Evolutionary conservation across 495 filamentous ascomycete genomes (phyloP).

Genomic region (Pyrenula aspistea): DNA sequence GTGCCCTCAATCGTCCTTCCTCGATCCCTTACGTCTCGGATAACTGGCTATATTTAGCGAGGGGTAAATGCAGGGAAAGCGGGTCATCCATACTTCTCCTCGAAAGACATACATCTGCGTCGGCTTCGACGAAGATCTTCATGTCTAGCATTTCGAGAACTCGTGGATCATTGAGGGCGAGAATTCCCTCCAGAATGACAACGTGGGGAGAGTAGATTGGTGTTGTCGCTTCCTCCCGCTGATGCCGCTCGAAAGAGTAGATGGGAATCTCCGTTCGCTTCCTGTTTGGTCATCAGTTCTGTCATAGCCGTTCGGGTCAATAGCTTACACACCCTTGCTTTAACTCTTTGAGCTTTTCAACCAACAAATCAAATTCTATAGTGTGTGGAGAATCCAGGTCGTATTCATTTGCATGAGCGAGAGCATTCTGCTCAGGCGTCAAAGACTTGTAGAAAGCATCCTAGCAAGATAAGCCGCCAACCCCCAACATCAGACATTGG

Average conservation of each 20-base stretch:
- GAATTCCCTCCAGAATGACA: slow-evolving; percentile 88
- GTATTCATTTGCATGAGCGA: slow-evolving; percentile 80
- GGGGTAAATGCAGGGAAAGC: neutral
- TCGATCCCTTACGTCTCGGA: slow-evolving; percentile 75
- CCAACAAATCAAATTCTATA: slow-evolving; percentile 86
- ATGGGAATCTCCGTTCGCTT: slow-evolving; percentile 87
- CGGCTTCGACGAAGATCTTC: slow-evolving; percentile 95
- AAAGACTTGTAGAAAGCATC: slow-evolving; percentile 95
- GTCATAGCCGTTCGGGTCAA: neutral
- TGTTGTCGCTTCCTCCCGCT: slow-evolving; percentile 63
- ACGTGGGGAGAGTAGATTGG: slow-evolving; percentile 94
- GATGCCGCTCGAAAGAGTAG: slow-evolving; percentile 92
- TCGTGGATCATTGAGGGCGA: slow-evolving; percentile 80
- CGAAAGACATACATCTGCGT: slow-evolving; percentile 86
- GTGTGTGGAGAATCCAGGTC: slow-evolving; percentile 92
- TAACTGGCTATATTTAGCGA: slow-evolving; percentile 38
- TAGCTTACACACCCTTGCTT: slow-evolving; percentile 64
- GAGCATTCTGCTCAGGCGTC: slow-evolving; percentile 54
- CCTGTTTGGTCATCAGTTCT: slow-evolving; percentile 28
- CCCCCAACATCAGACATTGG: neutral
- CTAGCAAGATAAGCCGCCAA: slow-evolving; percentile 33
- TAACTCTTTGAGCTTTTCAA: slow-evolving; percentile 68
- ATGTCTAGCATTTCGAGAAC: slow-evolving; percentile 84
- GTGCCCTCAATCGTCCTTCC: slow-evolving; percentile 84
- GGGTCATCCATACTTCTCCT: slow-evolving; percentile 57